Percentiles rank a stretch among this genome's conserved stretches.
Conservation (phyloP, 1,284 basidiomycete genomes). For the Athelia sp. region DNA sequence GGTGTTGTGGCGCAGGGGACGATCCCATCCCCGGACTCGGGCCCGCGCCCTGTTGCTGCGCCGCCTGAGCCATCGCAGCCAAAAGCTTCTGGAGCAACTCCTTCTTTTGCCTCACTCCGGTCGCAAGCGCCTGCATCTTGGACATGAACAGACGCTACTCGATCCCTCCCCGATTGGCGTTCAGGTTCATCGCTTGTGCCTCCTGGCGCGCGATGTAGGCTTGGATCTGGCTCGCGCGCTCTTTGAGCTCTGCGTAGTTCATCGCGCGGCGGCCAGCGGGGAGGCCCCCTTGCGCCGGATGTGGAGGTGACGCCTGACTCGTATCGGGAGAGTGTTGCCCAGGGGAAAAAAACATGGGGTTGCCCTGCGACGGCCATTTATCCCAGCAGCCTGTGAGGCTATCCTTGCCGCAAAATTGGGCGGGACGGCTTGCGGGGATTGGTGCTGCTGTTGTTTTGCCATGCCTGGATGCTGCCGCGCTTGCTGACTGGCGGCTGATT, state of each 20-base stretch:
- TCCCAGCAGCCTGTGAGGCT: conserved; percentile 22
- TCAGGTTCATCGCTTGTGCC: conserved; percentile 16
- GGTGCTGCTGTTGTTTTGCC: conserved; percentile 42
- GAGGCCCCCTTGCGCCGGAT: conserved; percentile 20
- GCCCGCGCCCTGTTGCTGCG: background rate
- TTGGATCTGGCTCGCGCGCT: conserved; percentile 18
- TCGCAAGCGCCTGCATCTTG: conserved; percentile 23
- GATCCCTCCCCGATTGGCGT: conserved; percentile 18
- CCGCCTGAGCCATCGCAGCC: conserved; percentile 12
- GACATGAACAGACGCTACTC: conserved; percentile 22
- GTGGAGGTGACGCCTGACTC: conserved; percentile 44
- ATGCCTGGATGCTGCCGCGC: conserved; percentile 26
- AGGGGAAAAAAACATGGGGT: conserved; percentile 43
- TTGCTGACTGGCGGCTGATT: conserved; percentile 23
- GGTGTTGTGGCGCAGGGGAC: conserved; percentile 12
- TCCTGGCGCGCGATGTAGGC: conserved; percentile 13
- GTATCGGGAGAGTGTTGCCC: conserved; percentile 36
- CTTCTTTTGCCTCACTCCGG: conserved; percentile 28
- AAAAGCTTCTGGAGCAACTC: conserved; percentile 31
- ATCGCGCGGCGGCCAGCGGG: conserved; percentile 6
- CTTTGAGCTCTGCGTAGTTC: conserved; percentile 12
- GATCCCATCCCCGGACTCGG: conserved; percentile 14
- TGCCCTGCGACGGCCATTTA: conserved; percentile 22
- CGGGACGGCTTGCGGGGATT: conserved; percentile 27
- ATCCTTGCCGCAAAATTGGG: conserved; percentile 32